Conservation (phyloP, 2,329 filamentous ascomycete genomes). For the Celoporthe dispersa region DNA sequence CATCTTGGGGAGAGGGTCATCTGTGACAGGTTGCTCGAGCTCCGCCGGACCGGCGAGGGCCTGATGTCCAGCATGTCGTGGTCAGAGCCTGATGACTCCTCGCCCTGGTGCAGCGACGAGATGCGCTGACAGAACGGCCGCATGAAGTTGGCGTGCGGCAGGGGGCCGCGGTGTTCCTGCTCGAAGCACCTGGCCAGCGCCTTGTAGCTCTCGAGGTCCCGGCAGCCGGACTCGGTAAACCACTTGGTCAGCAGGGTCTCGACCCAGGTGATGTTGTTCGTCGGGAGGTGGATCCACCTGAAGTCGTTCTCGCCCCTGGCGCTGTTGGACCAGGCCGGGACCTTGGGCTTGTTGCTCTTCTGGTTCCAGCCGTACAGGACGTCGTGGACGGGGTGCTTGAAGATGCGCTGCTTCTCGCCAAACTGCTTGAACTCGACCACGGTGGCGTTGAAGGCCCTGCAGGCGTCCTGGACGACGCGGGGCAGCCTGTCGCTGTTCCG, state of each 20-base stretch:
- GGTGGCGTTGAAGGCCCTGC: constrained; percentile 54
- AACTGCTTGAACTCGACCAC: constrained; percentile 57
- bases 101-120: constrained; percentile 38
- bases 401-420: constrained; percentile 46
- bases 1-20: constrained; percentile 29
- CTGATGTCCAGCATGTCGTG: constrained; percentile 27
- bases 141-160: constrained; percentile 66
- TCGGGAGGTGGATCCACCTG: constrained; percentile 57
- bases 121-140: constrained; percentile 61
- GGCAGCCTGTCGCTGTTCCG: constrained; percentile 41
- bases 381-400: constrained; percentile 53
- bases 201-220: constrained; percentile 66
- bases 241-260: constrained; percentile 66
- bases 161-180: constrained; percentile 63
- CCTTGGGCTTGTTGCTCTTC: constrained; percentile 49
- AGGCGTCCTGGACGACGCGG: constrained; percentile 48
- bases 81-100: constrained; percentile 16
- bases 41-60: constrained; percentile 28
- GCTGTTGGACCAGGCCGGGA: constrained; percentile 49
- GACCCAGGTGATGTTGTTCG: constrained; percentile 64
- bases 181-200: constrained; percentile 64
- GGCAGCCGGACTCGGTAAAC: constrained; percentile 65
- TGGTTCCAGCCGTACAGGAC: constrained; percentile 54
- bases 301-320: constrained; percentile 48
- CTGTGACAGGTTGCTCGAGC: constrained; percentile 32